A percentile compares a stretch with the other conserved stretches of the same genome.
Evolutionary conservation across 441 rosid genomes (phyloP).

Genomic region (Populus hybrid): DNA sequence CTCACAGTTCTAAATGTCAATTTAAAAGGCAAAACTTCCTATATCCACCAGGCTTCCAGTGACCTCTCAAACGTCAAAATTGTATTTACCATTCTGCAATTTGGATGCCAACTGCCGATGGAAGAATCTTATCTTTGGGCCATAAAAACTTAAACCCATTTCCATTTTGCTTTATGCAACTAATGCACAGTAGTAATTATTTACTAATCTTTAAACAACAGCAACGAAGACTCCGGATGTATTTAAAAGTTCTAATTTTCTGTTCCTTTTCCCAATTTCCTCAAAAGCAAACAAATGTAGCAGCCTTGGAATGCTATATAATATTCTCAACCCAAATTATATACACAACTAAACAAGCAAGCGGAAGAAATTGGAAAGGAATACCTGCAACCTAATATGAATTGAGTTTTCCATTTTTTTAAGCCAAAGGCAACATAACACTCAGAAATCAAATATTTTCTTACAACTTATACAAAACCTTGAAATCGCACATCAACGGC

Average conservation of each 20-base stretch:
- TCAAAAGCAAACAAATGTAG: neutral
- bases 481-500: neutral
- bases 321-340: neutral
- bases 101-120: neutral
- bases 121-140: neutral
- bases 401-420: neutral
- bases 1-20: neutral
- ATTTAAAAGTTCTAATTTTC: neutral
- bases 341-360: neutral
- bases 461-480: neutral
- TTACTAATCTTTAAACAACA: neutral
- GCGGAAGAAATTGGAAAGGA: neutral
- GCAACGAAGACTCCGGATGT: neutral
- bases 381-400: neutral
- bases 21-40: neutral
- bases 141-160: neutral
- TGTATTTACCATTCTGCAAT: neutral
- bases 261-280: neutral
- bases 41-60: neutral
- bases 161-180: neutral
- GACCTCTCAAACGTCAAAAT: too few relatives aligned
- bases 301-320: neutral
- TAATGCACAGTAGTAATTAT: neutral
- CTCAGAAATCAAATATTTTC: neutral
- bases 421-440: neutral